Evolutionary conservation across 495 filamentous ascomycete genomes (phyloP).

Genomic region (Ascobolus immersus): DNA sequence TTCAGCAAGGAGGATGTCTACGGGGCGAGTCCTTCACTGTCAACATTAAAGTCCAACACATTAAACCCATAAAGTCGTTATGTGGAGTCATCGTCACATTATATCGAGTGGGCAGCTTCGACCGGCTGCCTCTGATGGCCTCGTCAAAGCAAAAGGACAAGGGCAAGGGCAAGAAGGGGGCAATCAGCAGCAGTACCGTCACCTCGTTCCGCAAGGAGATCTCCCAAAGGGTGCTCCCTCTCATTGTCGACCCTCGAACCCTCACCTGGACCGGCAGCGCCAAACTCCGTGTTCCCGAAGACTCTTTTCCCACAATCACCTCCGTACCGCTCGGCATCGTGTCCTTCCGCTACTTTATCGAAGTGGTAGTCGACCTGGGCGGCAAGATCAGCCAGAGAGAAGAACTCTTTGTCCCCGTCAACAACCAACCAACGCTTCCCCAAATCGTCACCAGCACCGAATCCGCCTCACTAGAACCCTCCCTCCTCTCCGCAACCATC

Average conservation of each 20-base stretch:
- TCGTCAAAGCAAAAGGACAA: constrained; percentile 39
- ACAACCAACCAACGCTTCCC: constrained; percentile 28
- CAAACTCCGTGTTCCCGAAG: constrained; percentile 63
- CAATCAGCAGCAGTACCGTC: constrained; percentile 37
- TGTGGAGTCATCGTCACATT: constrained; percentile 82
- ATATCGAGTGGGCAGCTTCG: constrained; percentile 75
- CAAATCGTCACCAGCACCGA: constrained; percentile 16
- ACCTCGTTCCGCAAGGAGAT: constrained; percentile 87
- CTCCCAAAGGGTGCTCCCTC: constrained; percentile 57
- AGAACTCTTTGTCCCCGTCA: constrained; percentile 24
- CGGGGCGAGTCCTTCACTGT: constrained; percentile 63
- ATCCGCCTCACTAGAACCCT: constrained; percentile 9
- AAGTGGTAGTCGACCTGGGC: constrained; percentile 75
- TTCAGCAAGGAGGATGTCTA: constrained; percentile 59
- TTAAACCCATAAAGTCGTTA: constrained; percentile 62
- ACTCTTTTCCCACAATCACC: constrained; percentile 76
- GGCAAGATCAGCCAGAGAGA: constrained; percentile 52
- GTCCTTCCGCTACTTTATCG: constrained; percentile 75
- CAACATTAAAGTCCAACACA: constrained; percentile 59
- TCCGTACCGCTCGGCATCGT: constrained; percentile 77
- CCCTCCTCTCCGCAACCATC: constrained; percentile 44
- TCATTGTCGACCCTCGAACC: constrained; percentile 61
- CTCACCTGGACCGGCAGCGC: constrained; percentile 52
- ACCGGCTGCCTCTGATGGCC: constrained; percentile 43
- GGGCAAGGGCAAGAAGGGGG: constrained; percentile 28